phyloP scores from a whole-genome alignment of 1,284 basidiomycete genomes.

The Ceratorhiza oryzae-sativae region DNA sequence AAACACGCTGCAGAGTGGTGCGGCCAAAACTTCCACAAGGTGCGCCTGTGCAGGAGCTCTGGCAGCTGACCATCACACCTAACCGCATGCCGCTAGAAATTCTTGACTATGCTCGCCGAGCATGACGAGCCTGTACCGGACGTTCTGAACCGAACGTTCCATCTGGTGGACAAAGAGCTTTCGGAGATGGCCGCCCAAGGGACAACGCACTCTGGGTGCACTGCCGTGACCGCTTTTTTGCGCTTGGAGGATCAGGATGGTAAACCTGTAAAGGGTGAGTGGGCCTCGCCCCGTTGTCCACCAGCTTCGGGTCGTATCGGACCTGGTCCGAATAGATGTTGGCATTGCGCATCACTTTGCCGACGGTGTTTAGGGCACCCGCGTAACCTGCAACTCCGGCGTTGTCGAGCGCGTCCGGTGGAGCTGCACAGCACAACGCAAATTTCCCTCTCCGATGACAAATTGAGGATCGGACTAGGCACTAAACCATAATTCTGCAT shows the following conservation, averaged over 20 bases:
- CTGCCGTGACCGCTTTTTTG: conserved; percentile 96
- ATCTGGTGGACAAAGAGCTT: conserved; percentile 84
- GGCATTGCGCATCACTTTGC: background rate
- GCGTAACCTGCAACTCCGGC: background rate
- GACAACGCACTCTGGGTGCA: conserved; percentile 96
- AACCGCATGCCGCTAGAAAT: conserved; percentile 44
- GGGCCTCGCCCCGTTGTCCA: background rate
- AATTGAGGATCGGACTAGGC: background rate
- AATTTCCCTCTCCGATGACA: background rate
- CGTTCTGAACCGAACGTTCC: conserved; percentile 91
- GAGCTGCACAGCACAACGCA: background rate
- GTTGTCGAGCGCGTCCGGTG: background rate
- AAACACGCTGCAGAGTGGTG: conserved; percentile 99
- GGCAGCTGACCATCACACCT: background rate
- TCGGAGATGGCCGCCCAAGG: conserved; percentile 84
- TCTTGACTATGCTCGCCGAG: conserved; percentile 60
- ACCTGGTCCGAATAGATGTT: background rate
- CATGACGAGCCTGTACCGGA: conserved; percentile 73
- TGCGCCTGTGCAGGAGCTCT: conserved; percentile 50
- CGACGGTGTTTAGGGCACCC: background rate
- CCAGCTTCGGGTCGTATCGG: background rate
- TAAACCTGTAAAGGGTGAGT: conserved; percentile 49
- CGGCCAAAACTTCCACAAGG: conserved; percentile 93
- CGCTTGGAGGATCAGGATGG: conserved; percentile 86
- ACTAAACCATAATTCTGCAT: background rate